Evolutionary conservation across 2,329 filamentous ascomycete species (phyloP), one percentile per base, ranked within the genome.

Genomic region (Ophiocordyceps camponoti-leonardi): DNA sequence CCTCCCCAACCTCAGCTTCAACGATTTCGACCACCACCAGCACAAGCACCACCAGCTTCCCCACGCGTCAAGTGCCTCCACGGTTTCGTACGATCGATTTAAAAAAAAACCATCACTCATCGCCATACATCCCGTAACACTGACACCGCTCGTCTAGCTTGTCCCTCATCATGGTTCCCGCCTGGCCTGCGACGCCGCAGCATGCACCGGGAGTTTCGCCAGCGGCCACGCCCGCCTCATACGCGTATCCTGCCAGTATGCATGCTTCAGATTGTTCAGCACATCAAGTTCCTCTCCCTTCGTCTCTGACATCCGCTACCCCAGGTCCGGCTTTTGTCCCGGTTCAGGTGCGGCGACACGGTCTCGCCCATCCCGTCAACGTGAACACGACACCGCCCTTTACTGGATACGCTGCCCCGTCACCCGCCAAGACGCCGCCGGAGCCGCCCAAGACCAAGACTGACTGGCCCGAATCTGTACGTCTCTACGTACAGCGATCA

Each of bases 401-500:
- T 51, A 48, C 54, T 46, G 56, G 54, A 49, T 60, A 63, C 49
- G 52, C 56, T 49, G 49, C 56, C 48, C 43, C 54, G 47, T 49
- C 58, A 43, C 47, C 55, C 47, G 40, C 52, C 43, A 45, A 20
- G 14, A 6, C 35, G 35, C 35, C 18, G 35, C 35, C 53, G 47
- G 55, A 61, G 53, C 56, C 55, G 50, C 61, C 60, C 53, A 69
- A 72, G 61, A 65, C 71, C 58, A 85, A 82, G 67, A 79, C 82
- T 55, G 77, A 83, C 54, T 96, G 86, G 81, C 81, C 87, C 30
- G 68, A 76, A 41, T 76, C 81, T n/a, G 86, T 96, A 49, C 83
- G 87, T 54, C 71, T 74, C 52, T 96, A 95, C 65, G 90, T 96
- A 30, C 82, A 87, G 56, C 80, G 87, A 57, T 88, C 87, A 23